Base-by-base conservation (phyloP, 331 rosid species). In the Prunus yedoensis region DNA sequence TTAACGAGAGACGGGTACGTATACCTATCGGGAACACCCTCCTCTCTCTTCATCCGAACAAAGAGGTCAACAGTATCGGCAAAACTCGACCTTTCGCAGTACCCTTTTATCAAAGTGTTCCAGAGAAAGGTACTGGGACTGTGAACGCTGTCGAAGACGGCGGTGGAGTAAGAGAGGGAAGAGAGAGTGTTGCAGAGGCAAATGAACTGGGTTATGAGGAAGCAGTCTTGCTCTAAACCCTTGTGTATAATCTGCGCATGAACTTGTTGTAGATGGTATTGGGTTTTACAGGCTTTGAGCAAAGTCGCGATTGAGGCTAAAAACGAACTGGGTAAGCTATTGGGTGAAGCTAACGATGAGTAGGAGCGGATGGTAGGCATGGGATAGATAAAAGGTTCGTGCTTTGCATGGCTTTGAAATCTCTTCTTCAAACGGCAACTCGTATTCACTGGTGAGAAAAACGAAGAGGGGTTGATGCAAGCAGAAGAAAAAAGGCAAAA, bases 221-320 rank as follows among this genome's bases (percentile, higher is more conserved):
- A 82, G 16, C 76, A 90, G 60, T 93, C 91, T 86, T 93, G 95
- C 70, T 91, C 97, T 16, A 93, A 85, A 18, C 98, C 97, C 58
- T 83, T 71, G 56, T 57, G 83, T 68, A 93, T 64, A 71, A 93
- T 80, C 58, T 60, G 95, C 12, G 87, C 87, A 53, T 93, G 98
- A 68, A 88, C 75, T 79, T 91, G 95, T 43, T 79, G 68, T 53
- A 93, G 89, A 25, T 82, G 91, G 70, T 35, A 32, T 21, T 14
- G 60, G 73, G 77, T 75, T 71, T 82, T 86, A 87, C 94, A 87
- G 78, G 77, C 70, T 66, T 85, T 87, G 30, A 89, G 76, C 43
- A 87, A 83, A 25, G 77, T 66, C 13, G 64, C 30, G 17, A 88
- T 84, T 30, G 83, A 41, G 13, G 58, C 58, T 11, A 30, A 46